A percentile compares a stretch with the other conserved stretches of the same genome.
Evolutionary conservation across 768 basidiomycete genomes (phyloP).

Genomic region (Polyporus arcularius): DNA sequence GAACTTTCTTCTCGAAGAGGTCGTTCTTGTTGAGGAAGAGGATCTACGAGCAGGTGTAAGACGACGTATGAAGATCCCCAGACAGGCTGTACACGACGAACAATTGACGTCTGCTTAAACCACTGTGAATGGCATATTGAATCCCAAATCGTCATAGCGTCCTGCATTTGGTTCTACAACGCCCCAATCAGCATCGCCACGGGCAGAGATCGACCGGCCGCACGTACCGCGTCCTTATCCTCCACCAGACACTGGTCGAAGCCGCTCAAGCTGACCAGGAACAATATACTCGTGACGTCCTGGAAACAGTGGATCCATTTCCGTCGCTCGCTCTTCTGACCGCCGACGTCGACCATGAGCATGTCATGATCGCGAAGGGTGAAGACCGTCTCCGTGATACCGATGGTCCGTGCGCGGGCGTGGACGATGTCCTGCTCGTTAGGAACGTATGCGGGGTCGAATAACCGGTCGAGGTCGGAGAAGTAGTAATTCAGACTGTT

Average conservation of each 20-base stretch:
- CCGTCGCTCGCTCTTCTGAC: slow-evolving; percentile 89
- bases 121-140: slow-evolving; percentile 97
- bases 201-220: background rate
- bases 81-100: slow-evolving; percentile 44
- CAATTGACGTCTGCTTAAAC: slow-evolving; percentile 94
- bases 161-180: slow-evolving; percentile 94
- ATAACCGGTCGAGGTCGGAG: slow-evolving; percentile 76
- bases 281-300: slow-evolving; percentile 91
- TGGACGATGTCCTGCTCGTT: slow-evolving; percentile 87
- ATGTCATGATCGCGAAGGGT: slow-evolving; percentile 76
- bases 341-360: slow-evolving; percentile 93
- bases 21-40: slow-evolving; percentile 96
- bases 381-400: slow-evolving; percentile 89
- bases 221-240: slow-evolving; percentile 83
- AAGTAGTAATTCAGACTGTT: slow-evolving; percentile 76
- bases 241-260: slow-evolving; percentile 95
- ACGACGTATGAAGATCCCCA: background rate
- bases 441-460: slow-evolving; percentile 70
- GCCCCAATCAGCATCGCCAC: background rate
- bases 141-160: slow-evolving; percentile 98
- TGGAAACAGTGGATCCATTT: slow-evolving; percentile 97
- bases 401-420: slow-evolving; percentile 84
- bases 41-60: slow-evolving; percentile 46
- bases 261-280: slow-evolving; percentile 87
- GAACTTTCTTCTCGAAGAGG: slow-evolving; percentile 84